Conservation (phyloP, 2,329 filamentous ascomycete genomes). For the Aspergillus pseudotamarii region DNA sequence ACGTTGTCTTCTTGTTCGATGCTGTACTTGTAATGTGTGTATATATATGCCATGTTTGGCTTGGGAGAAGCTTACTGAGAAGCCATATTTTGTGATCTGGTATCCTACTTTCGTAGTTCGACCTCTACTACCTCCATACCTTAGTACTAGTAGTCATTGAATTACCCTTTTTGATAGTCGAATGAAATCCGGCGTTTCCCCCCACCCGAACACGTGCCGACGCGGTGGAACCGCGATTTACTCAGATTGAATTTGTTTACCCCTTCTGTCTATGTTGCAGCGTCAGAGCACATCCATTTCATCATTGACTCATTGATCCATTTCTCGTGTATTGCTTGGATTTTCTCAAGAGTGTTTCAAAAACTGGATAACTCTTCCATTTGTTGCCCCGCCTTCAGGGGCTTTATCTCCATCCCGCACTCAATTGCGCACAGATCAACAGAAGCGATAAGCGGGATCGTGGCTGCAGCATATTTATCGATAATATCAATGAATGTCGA, state of each 20-base stretch:
- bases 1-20: constrained; percentile 1
- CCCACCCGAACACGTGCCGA: constrained; percentile 13
- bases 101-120: background rate
- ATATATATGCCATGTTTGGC: constrained; percentile 2
- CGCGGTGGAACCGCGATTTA: constrained; percentile 6
- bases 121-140: background rate
- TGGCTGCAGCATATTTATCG: constrained; percentile 3
- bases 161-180: background rate
- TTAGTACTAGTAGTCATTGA: background rate
- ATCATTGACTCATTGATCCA: background rate
- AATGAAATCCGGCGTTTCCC: background rate
- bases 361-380: background rate
- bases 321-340: no score
- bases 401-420: background rate
- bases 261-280: background rate
- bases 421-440: constrained; percentile 8
- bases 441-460: background rate
- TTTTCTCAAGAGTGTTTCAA: background rate
- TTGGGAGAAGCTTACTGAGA: background rate
- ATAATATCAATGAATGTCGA: background rate
- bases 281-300: background rate
- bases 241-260: background rate
- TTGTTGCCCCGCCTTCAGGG: background rate
- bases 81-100: background rate
- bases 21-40: background rate